phyloP scores from a whole-genome alignment of 139 green algal species.

The Tetraselmis striata region DNA sequence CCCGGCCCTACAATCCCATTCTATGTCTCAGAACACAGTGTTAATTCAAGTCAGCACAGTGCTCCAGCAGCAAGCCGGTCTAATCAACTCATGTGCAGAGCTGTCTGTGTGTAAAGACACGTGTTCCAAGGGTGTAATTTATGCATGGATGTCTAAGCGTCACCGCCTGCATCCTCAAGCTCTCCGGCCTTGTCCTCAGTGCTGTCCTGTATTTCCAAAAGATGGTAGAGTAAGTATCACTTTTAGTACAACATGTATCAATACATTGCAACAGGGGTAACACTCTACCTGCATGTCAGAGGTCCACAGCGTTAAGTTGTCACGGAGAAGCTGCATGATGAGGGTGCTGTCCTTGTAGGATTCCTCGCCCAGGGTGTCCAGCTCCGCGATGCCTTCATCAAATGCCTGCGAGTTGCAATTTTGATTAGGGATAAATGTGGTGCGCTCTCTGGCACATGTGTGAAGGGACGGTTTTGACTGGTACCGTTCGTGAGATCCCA shows the following conservation, averaged over 20 bases:
- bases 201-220: slow-evolving; percentile 12
- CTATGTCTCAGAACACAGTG: background rate
- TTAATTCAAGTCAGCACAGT: background rate
- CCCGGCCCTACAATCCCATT: background rate
- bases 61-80: background rate
- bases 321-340: slow-evolving; percentile 98
- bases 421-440: background rate
- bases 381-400: slow-evolving; percentile 96
- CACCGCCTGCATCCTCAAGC: slow-evolving; percentile 23
- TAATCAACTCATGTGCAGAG: background rate
- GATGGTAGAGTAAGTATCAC: background rate
- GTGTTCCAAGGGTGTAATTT: slow-evolving; percentile 11
- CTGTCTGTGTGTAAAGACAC: background rate
- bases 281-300: slow-evolving; percentile 86
- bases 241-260: background rate
- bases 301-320: slow-evolving; percentile 99
- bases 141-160: slow-evolving; percentile 22
- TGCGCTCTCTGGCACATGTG: background rate
- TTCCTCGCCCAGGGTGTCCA: slow-evolving; percentile 96
- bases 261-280: background rate
- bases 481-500: background rate
- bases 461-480: background rate
- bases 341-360: slow-evolving; percentile 98
- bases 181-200: slow-evolving; percentile 21
- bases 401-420: slow-evolving; percentile 71